Base-by-base conservation (phyloP, 345 rosid species). In the Aethionema arabicum region DNA sequence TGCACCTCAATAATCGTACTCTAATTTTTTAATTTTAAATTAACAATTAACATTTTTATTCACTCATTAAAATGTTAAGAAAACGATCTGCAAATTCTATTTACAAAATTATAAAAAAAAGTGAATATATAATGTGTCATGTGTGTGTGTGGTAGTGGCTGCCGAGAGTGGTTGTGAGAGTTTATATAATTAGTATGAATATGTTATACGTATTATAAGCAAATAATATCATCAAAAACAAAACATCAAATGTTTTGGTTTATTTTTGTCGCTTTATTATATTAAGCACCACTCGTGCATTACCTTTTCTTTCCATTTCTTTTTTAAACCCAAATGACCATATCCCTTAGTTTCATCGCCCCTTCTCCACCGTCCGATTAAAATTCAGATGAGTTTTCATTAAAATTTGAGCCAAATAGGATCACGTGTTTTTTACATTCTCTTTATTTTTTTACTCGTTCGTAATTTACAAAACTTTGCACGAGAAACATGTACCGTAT, bases 251-350 rank as follows among this genome's bases (percentile, higher is more conserved):
- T 21, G 27, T 2, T 33, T 49, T 57, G 38, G 4, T 37, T 36
- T 56, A 46, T 37, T 67, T 52, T 52, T 21, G 27, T 21, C 35
- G 36, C 61, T 44, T 52, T 52, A 44, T 52, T 52, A 42, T 35
- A 35, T 35, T 35, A 54, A 47, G 62, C 66, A 69, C 68, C 39
- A 55, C 58, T 62, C 63, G 44, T 69, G 63, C 68, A 69, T 69
- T 49, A 62, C 59, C 63, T 63, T 62, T 59, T 59, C 27, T 37
- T 10, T 30, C 8, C 38, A 5, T 4, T 43, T 41, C 14, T 55
- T 30, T 40, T 62, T 21, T 1, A 21, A 48, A 55, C 9, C 37
- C 27, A 21, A 21, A 21, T 69, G 48, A 40, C 63, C 58, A 1
- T 45, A 14, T 56, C 35, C 63, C 16, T 62, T 62, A 69, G 46